Conservation (phyloP, 2,329 filamentous ascomycete genomes). For the Colletotrichum spinosum region DNA sequence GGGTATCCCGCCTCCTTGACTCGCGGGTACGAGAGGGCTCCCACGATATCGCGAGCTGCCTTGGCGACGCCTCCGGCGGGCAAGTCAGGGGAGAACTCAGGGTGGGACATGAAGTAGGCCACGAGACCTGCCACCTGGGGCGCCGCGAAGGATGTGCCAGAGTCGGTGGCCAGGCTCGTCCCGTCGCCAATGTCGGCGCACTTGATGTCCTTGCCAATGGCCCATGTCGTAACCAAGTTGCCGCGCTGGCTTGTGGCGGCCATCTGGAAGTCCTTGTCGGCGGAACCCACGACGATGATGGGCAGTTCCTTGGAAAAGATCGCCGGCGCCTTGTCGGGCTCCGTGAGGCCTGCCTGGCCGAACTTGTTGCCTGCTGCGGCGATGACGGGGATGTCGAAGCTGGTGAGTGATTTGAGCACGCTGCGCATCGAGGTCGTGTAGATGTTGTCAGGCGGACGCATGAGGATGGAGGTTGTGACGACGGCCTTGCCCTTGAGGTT, state of each 20-base stretch:
- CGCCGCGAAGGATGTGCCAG: constrained; percentile 13
- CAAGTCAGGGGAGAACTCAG: background rate
- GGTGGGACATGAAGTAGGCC: constrained; percentile 20
- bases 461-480: constrained; percentile 1
- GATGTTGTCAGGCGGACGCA: background rate
- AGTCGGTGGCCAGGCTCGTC: background rate
- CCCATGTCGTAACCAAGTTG: constrained; percentile 2
- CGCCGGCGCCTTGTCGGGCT: constrained; percentile 4
- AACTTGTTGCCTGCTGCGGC: constrained; percentile 10
- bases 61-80: background rate
- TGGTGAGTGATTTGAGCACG: background rate
- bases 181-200: background rate
- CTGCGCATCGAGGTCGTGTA: constrained; percentile 1
- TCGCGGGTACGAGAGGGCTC: constrained; percentile 4
- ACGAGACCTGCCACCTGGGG: constrained; percentile 8
- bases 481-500: constrained; percentile 4
- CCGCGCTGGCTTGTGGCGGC: constrained; percentile 6
- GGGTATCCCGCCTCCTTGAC: background rate
- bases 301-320: background rate
- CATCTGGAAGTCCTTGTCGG: background rate
- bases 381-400: constrained; percentile 9
- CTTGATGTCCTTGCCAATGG: constrained; percentile 3
- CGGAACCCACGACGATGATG: constrained; percentile 16
- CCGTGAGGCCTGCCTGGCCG: background rate
- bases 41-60: constrained; percentile 2